Evolutionary conservation across 345 rosid genomes (phyloP).

Genomic region (Ricinus communis): DNA sequence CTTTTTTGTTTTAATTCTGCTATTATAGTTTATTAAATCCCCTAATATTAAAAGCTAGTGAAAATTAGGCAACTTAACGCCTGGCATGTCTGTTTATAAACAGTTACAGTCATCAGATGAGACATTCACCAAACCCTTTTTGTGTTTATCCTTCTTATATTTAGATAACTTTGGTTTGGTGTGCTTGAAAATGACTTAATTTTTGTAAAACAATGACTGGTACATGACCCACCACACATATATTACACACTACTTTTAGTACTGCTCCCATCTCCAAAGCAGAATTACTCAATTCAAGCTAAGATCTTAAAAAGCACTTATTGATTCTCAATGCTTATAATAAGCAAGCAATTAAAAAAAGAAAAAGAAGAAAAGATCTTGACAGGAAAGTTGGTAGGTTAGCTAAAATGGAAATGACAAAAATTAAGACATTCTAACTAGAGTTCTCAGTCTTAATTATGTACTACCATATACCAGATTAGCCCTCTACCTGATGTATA

Average conservation of each 20-base stretch:
- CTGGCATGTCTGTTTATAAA: background rate
- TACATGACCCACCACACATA: background rate
- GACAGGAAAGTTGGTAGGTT: background rate
- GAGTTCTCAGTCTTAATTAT: too few relatives aligned
- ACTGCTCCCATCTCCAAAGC: background rate
- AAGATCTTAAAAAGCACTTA: background rate
- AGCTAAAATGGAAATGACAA: background rate
- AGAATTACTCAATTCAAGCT: background rate
- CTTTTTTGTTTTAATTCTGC: too few relatives aligned
- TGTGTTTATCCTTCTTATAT: conserved; percentile 14
- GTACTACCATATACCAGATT: too few relatives aligned
- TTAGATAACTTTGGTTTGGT: conserved; percentile 17
- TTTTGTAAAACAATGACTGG: background rate
- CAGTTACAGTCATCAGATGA: background rate
- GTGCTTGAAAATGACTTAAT: conserved; percentile 5
- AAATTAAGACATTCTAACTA: background rate
- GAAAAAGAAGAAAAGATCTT: background rate
- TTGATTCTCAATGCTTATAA: background rate
- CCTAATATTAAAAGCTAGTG: background rate
- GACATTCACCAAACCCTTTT: conserved; percentile 20
- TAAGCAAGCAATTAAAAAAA: background rate
- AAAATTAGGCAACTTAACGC: background rate
- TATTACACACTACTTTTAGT: too few relatives aligned
- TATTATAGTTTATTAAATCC: too few relatives aligned
- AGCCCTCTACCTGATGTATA: too few relatives aligned